Evolutionary conservation across 2,329 filamentous ascomycete genomes (phyloP).

Genomic region (Neonectria ditissima): DNA sequence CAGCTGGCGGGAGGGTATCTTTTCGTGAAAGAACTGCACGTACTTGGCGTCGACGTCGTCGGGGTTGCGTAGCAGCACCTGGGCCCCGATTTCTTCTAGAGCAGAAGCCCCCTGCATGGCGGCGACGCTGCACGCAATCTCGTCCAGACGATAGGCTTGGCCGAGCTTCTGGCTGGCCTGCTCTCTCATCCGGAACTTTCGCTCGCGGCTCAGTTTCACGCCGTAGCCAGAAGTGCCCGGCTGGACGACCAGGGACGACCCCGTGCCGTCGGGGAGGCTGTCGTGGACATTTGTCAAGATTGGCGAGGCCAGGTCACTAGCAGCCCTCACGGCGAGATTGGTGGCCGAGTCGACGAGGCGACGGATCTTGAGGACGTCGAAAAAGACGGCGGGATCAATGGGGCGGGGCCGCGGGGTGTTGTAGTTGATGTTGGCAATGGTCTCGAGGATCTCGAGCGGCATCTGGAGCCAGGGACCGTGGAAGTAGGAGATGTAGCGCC

Average conservation of each 20-base stretch:
- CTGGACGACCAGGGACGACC: constrained; percentile 35
- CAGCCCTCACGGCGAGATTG: constrained; percentile 80
- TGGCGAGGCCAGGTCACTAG: constrained; percentile 76
- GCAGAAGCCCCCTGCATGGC: constrained; percentile 85
- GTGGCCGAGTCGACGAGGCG: constrained; percentile 84
- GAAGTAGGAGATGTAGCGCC: constrained; percentile 86
- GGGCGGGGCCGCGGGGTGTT: constrained; percentile 80
- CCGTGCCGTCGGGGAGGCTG: constrained; percentile 40
- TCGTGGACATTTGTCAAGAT: constrained; percentile 68
- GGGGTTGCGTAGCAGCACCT: constrained; percentile 78
- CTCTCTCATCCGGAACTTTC: constrained; percentile 83
- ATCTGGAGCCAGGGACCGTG: constrained; percentile 87
- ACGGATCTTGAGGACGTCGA: constrained; percentile 86
- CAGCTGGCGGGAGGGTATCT: constrained; percentile 81
- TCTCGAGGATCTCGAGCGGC: constrained; percentile 82
- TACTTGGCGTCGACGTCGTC: constrained; percentile 81
- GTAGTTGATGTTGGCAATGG: constrained; percentile 83
- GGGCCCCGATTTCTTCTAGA: constrained; percentile 79
- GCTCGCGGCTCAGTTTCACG: constrained; percentile 78
- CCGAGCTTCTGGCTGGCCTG: constrained; percentile 83
- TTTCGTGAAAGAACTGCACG: constrained; percentile 94
- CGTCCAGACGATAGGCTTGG: constrained; percentile 82
- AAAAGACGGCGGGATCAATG: constrained; percentile 84
- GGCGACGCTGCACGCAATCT: constrained; percentile 84
- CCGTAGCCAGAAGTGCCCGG: constrained; percentile 65